These are phyloP conservation scores for Mycena floridula DNA, from an alignment of 768 basidiomycete species.

Conservation along the genomic window DNA sequence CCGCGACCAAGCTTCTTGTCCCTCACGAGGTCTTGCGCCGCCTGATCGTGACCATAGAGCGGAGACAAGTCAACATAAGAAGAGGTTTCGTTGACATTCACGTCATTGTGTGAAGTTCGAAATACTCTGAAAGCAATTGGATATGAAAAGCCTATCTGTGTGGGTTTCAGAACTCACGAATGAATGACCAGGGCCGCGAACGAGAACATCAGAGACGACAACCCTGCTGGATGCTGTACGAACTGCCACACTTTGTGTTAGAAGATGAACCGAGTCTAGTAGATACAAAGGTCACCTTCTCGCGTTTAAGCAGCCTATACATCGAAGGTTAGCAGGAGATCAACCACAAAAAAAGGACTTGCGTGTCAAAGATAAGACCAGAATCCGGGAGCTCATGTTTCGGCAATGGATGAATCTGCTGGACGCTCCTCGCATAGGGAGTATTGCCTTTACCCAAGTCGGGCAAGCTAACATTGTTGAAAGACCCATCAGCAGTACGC, in stretches of 20 bases:
- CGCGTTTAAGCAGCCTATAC: constrained; percentile 1
- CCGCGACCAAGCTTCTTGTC: constrained; percentile 57
- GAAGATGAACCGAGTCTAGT: not conserved
- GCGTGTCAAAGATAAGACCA: constrained; percentile 76
- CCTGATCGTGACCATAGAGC: constrained; percentile 71
- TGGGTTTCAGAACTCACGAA: constrained; percentile 44
- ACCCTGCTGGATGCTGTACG: constrained; percentile 67
- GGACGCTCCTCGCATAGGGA: constrained; percentile 81
- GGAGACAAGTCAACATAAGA: constrained; percentile 84
- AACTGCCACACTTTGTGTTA: constrained; percentile 40
- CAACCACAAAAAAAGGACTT: constrained; percentile 13
- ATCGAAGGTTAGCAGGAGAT: not conserved
- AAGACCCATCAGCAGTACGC: constrained; percentile 71
- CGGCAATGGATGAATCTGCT: constrained; percentile 60
- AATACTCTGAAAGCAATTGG: constrained; percentile 49
- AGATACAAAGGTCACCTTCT: not conserved
- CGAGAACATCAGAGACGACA: constrained; percentile 75
- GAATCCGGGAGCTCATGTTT: constrained; percentile 70
- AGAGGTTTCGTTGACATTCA: constrained; percentile 75
- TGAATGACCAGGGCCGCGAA: constrained; percentile 84
- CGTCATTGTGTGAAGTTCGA: constrained; percentile 66
- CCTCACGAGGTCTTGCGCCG: constrained; percentile 50
- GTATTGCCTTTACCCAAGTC: constrained; percentile 72
- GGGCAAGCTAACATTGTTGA: constrained; percentile 67
- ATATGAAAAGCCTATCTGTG: not conserved